phyloP scores from a whole-genome alignment of 495 filamentous ascomycete species.

The Penicillium maclennaniae region DNA sequence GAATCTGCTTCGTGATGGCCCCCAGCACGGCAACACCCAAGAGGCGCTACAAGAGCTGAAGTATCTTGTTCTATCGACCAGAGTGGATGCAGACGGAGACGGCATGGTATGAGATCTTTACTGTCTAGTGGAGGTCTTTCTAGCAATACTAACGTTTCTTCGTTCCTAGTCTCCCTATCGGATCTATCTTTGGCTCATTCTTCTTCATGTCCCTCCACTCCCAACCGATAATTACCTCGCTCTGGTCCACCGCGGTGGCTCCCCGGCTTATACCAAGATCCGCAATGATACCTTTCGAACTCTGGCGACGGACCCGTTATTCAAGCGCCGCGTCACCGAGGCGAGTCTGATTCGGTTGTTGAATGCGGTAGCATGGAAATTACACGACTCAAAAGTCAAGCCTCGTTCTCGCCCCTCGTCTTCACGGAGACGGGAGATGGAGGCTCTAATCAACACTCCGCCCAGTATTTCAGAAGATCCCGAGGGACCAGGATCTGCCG shows the following conservation, averaged over 20 bases:
- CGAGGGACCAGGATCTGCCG: slow-evolving; percentile 5
- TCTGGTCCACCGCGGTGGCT: slow-evolving; percentile 88
- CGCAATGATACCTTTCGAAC: slow-evolving; percentile 98
- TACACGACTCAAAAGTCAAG: slow-evolving; percentile 69
- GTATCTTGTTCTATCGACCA: slow-evolving; percentile 71
- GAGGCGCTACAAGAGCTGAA: slow-evolving; percentile 70
- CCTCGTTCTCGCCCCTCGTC: slow-evolving; percentile 37
- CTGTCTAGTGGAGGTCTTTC: not conserved
- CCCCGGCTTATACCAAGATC: slow-evolving; percentile 93
- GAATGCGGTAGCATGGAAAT: slow-evolving; percentile 93
- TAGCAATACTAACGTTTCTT: not conserved
- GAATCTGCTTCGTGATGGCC: slow-evolving; percentile 64
- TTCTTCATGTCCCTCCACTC: slow-evolving; percentile 80
- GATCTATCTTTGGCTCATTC: slow-evolving; percentile 92
- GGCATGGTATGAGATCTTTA: slow-evolving; percentile 66
- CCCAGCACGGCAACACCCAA: slow-evolving; percentile 61
- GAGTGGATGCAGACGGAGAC: slow-evolving; percentile 77
- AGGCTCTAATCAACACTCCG: slow-evolving; percentile 39
- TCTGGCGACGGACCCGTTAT: slow-evolving; percentile 89
- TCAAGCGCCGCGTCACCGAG: slow-evolving; percentile 90
- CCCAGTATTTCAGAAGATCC: slow-evolving; percentile 46
- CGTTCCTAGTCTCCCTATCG: slow-evolving; percentile 73
- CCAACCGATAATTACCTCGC: slow-evolving; percentile 82
- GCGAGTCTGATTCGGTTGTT: slow-evolving; percentile 90
- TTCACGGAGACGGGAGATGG: slow-evolving; percentile 36